Conservation (phyloP, 2,329 filamentous ascomycete genomes). For the Aspergillus sp. region DNA sequence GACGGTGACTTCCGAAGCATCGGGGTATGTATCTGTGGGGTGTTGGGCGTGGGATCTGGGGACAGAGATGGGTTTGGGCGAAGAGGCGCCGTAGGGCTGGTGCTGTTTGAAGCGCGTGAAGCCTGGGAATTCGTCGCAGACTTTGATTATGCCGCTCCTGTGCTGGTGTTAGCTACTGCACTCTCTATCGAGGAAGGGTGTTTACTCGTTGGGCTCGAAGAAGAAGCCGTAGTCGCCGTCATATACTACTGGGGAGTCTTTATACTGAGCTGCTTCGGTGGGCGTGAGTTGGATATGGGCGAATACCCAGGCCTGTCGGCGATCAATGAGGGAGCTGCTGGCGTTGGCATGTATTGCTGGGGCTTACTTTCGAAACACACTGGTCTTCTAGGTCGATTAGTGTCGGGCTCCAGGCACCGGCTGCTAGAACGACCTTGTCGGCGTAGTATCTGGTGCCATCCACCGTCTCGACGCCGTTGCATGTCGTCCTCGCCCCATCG, state of each 20-base stretch:
- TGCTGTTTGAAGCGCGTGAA: conserved; percentile 37
- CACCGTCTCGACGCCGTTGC: neutral
- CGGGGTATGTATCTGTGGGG: conserved; percentile 2
- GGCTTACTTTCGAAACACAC: conserved; percentile 38
- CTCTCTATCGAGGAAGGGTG: neutral
- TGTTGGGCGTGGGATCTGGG: conserved; percentile 1
- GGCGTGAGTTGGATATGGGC: conserved; percentile 46
- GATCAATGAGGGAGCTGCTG: conserved; percentile 40
- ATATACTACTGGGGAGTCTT: conserved; percentile 45
- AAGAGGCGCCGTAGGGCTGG: neutral
- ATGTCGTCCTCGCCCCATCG: neutral
- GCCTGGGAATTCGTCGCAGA: conserved; percentile 55
- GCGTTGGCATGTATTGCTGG: conserved; percentile 39
- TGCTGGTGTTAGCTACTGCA: neutral
- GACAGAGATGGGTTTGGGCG: neutral
- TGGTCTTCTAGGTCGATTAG: conserved; percentile 44
- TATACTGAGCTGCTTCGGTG: conserved; percentile 44
- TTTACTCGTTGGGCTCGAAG: conserved; percentile 47
- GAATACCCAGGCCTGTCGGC: conserved; percentile 48
- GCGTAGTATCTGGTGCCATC: conserved; percentile 3
- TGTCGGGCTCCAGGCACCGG: conserved; percentile 3
- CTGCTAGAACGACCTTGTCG: conserved; percentile 2
- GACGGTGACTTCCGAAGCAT: neutral
- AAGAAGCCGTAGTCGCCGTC: conserved; percentile 51
- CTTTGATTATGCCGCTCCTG: conserved; percentile 32